Evolutionary conservation across 192 early-diverging fungal genomes (phyloP).

Genomic region (Gigaspora rosea): DNA sequence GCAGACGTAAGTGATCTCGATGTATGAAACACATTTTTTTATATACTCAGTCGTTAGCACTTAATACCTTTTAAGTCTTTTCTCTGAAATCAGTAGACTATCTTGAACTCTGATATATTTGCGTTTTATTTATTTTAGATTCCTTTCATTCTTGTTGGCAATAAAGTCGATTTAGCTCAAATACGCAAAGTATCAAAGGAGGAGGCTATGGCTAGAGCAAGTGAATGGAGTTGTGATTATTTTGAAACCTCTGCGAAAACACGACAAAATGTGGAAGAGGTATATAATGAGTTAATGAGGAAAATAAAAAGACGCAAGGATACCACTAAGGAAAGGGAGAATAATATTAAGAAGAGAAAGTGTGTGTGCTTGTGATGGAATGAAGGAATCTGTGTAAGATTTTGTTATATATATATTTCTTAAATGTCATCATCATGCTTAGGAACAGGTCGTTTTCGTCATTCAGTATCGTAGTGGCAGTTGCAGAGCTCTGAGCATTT

Average conservation of each 20-base stretch:
- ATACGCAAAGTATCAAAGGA: conserved; percentile 60
- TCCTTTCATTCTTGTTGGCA: conserved; percentile 82
- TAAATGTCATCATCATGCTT: too few species aligned
- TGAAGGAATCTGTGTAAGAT: not conserved
- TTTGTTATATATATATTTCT: too few species aligned
- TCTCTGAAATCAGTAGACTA: not conserved
- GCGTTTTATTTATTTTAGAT: conserved; percentile 39
- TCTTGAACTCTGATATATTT: not conserved
- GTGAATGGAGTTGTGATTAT: conserved; percentile 71
- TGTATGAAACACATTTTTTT: not conserved
- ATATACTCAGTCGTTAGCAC: not conserved
- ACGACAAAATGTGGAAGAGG: conserved; percentile 77
- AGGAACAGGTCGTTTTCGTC: too few species aligned
- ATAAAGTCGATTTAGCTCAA: conserved; percentile 69
- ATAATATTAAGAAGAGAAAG: conserved; percentile 40
- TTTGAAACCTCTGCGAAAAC: conserved; percentile 78
- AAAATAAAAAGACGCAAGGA: conserved; percentile 73
- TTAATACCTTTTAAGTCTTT: not conserved
- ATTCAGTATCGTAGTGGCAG: too few species aligned
- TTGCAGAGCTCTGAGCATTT: too few species aligned
- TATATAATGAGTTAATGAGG: conserved; percentile 73
- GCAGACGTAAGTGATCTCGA: conserved; percentile 53
- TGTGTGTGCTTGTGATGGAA: conserved; percentile 40
- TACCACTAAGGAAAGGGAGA: conserved; percentile 43
- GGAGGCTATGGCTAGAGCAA: conserved; percentile 60